Percentiles rank a stretch among this genome's conserved stretches.
Conservation (phyloP, 2,329 filamentous ascomycete species). For the Monilinia laxa region DNA sequence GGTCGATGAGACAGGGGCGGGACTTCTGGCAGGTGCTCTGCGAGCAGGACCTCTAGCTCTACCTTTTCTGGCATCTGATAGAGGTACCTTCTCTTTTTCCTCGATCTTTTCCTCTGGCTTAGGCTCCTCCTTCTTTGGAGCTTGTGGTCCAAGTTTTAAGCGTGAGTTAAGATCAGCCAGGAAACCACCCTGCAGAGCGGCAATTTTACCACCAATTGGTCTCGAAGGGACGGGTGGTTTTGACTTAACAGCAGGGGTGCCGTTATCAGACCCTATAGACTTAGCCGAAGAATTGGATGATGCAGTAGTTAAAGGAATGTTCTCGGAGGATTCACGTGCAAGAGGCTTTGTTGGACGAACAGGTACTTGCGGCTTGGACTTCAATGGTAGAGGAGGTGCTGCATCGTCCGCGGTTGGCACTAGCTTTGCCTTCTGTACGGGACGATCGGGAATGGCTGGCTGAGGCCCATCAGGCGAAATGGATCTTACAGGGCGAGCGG, state of each 20-base stretch:
- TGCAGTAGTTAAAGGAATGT: slow-evolving; percentile 34
- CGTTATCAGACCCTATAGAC: slow-evolving; percentile 43
- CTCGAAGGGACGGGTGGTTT: slow-evolving; percentile 82
- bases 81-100: slow-evolving; percentile 70
- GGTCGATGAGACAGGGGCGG: slow-evolving; percentile 29
- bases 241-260: slow-evolving; percentile 56
- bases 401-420: slow-evolving; percentile 25
- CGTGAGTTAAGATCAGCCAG: slow-evolving; percentile 91
- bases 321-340: slow-evolving; percentile 44
- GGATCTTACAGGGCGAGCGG: slow-evolving; percentile 50
- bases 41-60: slow-evolving; percentile 84
- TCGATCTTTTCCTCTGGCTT: slow-evolving; percentile 54
- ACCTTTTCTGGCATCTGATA: slow-evolving; percentile 86
- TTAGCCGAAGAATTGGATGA: slow-evolving; percentile 38
- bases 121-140: slow-evolving; percentile 71
- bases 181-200: slow-evolving; percentile 85
- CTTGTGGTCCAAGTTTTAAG: slow-evolving; percentile 80
- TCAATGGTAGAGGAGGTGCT: slow-evolving; percentile 46
- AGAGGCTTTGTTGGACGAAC: slow-evolving; percentile 59
- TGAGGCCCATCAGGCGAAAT: slow-evolving; percentile 39
- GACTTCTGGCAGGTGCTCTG: slow-evolving; percentile 58
- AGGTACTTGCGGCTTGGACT: slow-evolving; percentile 62
- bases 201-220: slow-evolving; percentile 81
- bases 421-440: slow-evolving; percentile 26
- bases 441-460: slow-evolving; percentile 37